Percentiles rank a stretch among this genome's conserved stretches.
phyloP scores from a whole-genome alignment of 2,329 filamentous ascomycete species.

The Ophiostoma montium region DNA sequence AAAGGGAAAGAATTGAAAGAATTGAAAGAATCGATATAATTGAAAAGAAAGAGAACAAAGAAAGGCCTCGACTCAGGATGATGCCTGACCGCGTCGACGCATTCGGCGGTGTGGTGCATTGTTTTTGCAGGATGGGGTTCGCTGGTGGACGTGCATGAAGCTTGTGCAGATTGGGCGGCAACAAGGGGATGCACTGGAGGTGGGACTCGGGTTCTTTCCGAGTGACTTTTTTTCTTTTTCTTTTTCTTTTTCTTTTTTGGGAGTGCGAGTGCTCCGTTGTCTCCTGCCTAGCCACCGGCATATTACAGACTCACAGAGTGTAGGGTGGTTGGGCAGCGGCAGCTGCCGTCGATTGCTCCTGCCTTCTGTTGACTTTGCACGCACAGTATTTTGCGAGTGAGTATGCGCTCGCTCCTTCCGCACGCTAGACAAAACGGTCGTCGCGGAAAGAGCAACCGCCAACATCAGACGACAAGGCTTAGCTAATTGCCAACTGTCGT shows the following conservation, averaged over 20 bases:
- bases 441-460: too few relatives aligned
- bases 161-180: constrained; percentile 2
- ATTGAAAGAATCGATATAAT: not conserved
- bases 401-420: too few relatives aligned
- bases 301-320: too few relatives aligned
- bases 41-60: not conserved
- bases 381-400: too few relatives aligned
- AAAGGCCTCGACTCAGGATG: not conserved
- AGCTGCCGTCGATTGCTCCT: not conserved
- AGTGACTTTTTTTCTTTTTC: not conserved
- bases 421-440: too few relatives aligned
- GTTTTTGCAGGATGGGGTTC: constrained; percentile 3
- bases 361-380: not conserved
- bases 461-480: too few relatives aligned
- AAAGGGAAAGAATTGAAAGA: not conserved
- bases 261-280: too few relatives aligned
- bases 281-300: not conserved
- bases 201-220: not conserved
- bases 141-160: not conserved
- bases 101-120: constrained; percentile 11
- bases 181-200: not conserved
- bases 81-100: constrained; percentile 6
- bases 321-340: constrained; percentile 5
- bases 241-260: not conserved
- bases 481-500: too few relatives aligned